phyloP scores from a whole-genome alignment of 768 basidiomycete genomes.

The Psilocybe cubensis region DNA sequence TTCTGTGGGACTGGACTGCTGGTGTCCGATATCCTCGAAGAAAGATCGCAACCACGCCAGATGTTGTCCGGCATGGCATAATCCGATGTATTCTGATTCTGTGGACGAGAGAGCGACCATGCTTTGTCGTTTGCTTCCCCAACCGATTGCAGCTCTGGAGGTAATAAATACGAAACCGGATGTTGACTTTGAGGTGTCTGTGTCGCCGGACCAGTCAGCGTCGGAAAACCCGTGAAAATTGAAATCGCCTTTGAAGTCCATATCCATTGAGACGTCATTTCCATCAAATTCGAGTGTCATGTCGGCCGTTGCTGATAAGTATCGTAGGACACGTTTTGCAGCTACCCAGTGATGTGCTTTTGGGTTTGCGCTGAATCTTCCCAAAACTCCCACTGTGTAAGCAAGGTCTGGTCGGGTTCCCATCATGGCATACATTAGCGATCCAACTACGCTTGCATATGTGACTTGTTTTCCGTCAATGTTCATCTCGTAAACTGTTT shows the following conservation, averaged over 20 bases:
- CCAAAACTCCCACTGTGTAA: constrained; percentile 11
- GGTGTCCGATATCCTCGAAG: constrained; percentile 21
- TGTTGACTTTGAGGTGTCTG: constrained; percentile 22
- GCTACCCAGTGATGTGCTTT: constrained; percentile 16
- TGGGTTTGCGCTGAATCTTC: constrained; percentile 11
- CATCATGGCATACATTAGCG: constrained; percentile 25
- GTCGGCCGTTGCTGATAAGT: constrained; percentile 13
- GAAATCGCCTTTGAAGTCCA: constrained; percentile 11
- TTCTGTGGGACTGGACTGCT: constrained; percentile 2
- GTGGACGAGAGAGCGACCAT: constrained; percentile 16
- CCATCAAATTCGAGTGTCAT: constrained; percentile 10
- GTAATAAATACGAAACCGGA: constrained; percentile 30
- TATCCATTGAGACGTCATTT: constrained; percentile 5
- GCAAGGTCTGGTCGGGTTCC: constrained; percentile 26
- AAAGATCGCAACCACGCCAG: constrained; percentile 13
- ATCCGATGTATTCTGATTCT: constrained; percentile 8
- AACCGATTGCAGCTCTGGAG: constrained; percentile 28
- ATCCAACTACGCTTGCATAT: constrained; percentile 21
- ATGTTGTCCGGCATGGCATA: constrained; percentile 18
- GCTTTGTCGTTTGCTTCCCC: constrained; percentile 30
- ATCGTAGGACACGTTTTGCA: constrained; percentile 16
- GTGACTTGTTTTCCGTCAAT: constrained; percentile 10
- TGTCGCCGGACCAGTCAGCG: constrained; percentile 21
- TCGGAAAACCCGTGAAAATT: constrained; percentile 12
- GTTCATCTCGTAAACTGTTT: constrained; percentile 10